Evolutionary conservation across 805 yeast species (phyloP).

Genomic region (Candida ovalis): DNA sequence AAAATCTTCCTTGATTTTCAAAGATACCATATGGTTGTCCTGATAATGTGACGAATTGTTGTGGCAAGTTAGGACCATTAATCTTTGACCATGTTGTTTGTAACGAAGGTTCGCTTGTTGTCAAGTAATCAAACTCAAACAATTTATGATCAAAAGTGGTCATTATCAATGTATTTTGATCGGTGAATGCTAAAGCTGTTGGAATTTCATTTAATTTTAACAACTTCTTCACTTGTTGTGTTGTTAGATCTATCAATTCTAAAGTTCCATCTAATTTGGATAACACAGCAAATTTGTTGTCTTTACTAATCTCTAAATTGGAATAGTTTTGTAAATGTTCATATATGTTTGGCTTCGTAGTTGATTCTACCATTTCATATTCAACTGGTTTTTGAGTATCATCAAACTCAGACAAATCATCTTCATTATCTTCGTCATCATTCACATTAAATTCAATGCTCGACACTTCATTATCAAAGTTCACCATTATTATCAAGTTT

Average conservation of each 20-base stretch:
- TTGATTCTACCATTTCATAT: constrained; percentile 28
- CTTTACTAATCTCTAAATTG: constrained; percentile 45
- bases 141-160: constrained; percentile 73
- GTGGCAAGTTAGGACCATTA: constrained; percentile 74
- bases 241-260: constrained; percentile 41
- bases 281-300: constrained; percentile 46
- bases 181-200: constrained; percentile 57
- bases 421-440: constrained; percentile 34
- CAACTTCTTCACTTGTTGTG: constrained; percentile 36
- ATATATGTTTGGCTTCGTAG: constrained; percentile 1
- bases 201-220: constrained; percentile 59
- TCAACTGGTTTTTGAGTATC: constrained; percentile 34
- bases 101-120: constrained; percentile 18
- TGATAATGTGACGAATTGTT: constrained; percentile 48
- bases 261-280: constrained; percentile 65
- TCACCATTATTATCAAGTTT: constrained; percentile 43
- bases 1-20: constrained; percentile 42
- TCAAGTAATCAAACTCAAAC: constrained; percentile 54
- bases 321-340: constrained; percentile 47
- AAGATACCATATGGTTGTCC: constrained; percentile 77
- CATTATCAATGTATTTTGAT: constrained; percentile 47
- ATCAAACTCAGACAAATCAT: constrained; percentile 34
- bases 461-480: constrained; percentile 56
- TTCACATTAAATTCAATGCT: constrained; percentile 36
- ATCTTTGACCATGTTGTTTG: constrained; percentile 76